Conservation (phyloP, 441 rosid species). For the Croton laevigatus region DNA sequence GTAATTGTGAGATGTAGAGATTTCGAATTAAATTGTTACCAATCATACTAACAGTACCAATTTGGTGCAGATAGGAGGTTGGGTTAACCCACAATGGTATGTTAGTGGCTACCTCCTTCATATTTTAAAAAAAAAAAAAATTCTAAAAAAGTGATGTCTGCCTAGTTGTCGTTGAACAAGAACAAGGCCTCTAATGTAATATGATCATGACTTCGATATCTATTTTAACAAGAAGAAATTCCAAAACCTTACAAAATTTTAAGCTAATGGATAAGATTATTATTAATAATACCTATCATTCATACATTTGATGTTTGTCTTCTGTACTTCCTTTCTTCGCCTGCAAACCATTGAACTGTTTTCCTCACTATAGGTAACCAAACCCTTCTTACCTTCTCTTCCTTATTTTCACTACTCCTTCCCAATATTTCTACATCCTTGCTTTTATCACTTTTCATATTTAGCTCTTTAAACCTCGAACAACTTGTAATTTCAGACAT, state of each 20-base stretch:
- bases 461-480: constrained; percentile 33
- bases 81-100: too few species aligned
- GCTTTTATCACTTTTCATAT: constrained; percentile 6
- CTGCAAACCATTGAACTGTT: constrained; percentile 49
- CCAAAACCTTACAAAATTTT: neutral
- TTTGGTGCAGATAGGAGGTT: too few species aligned
- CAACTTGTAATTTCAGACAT: constrained; percentile 42
- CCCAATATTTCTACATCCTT: constrained; percentile 18
- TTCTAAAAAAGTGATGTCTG: too few species aligned
- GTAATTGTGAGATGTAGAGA: too few species aligned
- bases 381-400: constrained; percentile 35
- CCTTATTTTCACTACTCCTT: constrained; percentile 13
- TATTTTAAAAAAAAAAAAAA: too few species aligned
- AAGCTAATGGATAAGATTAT: neutral
- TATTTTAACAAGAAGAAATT: neutral
- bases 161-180: too few species aligned
- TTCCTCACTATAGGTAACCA: constrained; percentile 50
- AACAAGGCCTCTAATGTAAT: too few species aligned
- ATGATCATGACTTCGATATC: too few species aligned
- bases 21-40: too few species aligned
- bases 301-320: constrained; percentile 20
- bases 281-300: neutral
- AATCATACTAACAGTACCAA: too few species aligned
- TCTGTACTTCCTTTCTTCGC: constrained; percentile 25
- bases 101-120: too few species aligned